Base-by-base conservation (phyloP, 176 grass and related monocot species). In the Leersia perrieri region DNA sequence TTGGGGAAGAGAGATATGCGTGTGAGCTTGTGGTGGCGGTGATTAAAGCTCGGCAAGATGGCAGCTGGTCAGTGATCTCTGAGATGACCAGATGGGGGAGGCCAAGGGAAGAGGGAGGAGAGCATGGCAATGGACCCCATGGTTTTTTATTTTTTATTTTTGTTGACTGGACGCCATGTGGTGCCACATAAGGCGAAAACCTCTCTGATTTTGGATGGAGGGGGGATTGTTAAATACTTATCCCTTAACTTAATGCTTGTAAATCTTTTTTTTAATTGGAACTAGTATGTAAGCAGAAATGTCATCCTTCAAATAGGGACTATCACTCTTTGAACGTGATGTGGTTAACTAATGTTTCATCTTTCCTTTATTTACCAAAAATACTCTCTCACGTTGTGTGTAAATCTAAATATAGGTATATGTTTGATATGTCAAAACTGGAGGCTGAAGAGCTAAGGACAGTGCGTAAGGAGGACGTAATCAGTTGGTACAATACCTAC, bases 381-480 rank as follows among this genome's bases (percentile, higher is more conserved):
- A n/a, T 82, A 74, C 35, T n/a, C 11, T 64, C 14, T 71, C 10
- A 44, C 63, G 10, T 33, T 78, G 58, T 72, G 57, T 49, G 44
- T 72, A 15, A 51, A 42, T 69, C 20, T 25, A 51, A 31, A 66
- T 88, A 12, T 66, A 95, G 96, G 73, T 93, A 93, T 70, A 79
- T 95, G 45, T 99, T 95, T 86, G 90, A 95, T 40, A 95, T 93
- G 84, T 60, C 84, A 30, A 93, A 91, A 83, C 73, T 99, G 57
- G 96, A 99, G 89, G 88, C 92, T 44, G 92, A 99, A 84, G 96
- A 99, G 68, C 84, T 99, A 35, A 93, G 73, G 80, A 91, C 87
- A 69, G 71, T 99, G 64, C 47, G 79, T 39, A 99, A 99, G 90
- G 88, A 84, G 57, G 92, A 99, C 73, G 82, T 99, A 34, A 91